Base-by-base conservation (phyloP, 345 rosid genomes). In the Populus ilicifolia region DNA sequence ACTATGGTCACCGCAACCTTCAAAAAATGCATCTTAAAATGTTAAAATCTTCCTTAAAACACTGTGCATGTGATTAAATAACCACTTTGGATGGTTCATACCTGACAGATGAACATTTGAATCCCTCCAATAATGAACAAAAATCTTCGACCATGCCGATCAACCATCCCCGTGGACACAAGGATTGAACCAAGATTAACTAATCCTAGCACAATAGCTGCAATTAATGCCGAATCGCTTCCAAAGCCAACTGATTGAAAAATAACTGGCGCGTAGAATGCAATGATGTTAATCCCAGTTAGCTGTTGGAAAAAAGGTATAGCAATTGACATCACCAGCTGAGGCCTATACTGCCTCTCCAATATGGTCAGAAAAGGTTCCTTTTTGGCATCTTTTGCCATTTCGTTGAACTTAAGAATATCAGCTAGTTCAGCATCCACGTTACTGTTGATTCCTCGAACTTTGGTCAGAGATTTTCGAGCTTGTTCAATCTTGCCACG, bases 201-300 rank as follows among this genome's bases (percentile, higher is more conserved):
- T 50, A 87, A 4, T 6, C 97, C 98, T 0, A 93, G 84, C 43
- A 94, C 87, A 8, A 93, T 80, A 0, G 98, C 83, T 0, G 90
- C 92, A 14, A 90, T 82, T 35, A 94, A 82, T 56, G 97, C 89
- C 13, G 94, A 83, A 67, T 89, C 85, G 16, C 71, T 89, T 56
- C 97, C 95, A 50, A 93, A 89, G 6, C 98, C 97, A 20, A 93
- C 89, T 8, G 98, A 86, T 62, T 89, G 89, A 81, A 93, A 93
- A 5, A 91, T 79, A 36, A 87, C 88, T 5, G 98, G 98, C 0
- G 98, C 98, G 20, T 89, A 94, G 73, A 94, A 94, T 25, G 94
- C 97, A 62, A 91, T 87, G 25, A 93, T 80, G 77, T 88, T 90
- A 35, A 93, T 89, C 67, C 97, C 98, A 0, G 95, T 94, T 8